Conservation (phyloP, 2,329 filamentous ascomycete genomes). For the Teratosphaeria pseudoeucalypti region DNA sequence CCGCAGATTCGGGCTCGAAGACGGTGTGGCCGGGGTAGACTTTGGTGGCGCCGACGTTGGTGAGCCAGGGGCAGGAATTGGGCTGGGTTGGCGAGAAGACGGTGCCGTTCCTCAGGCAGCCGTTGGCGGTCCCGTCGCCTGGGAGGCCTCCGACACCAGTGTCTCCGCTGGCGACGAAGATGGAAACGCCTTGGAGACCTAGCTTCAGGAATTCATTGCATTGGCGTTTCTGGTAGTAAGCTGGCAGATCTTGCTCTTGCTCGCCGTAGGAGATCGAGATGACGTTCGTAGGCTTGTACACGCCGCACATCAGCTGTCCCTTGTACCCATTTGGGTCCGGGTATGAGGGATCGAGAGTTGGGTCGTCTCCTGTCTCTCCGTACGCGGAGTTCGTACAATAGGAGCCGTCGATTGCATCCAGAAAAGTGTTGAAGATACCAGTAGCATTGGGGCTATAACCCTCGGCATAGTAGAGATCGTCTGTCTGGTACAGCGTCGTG, state of each 20-base stretch:
- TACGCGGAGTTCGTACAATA: conserved; percentile 30
- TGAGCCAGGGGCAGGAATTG: conserved; percentile 19
- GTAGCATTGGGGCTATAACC: conserved; percentile 25
- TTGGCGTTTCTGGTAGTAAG: conserved; percentile 42
- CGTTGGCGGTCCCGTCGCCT: conserved; percentile 18
- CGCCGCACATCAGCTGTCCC: conserved; percentile 35
- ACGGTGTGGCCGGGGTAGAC: conserved; percentile 18
- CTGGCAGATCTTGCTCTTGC: conserved; percentile 43
- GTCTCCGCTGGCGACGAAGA: conserved; percentile 41
- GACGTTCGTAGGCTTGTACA: conserved; percentile 46
- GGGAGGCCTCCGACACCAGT: conserved; percentile 27
- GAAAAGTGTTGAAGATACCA: conserved; percentile 36
- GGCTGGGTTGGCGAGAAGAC: conserved; percentile 19
- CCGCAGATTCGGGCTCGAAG: conserved; percentile 9
- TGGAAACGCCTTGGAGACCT: conserved; percentile 39
- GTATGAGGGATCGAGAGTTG: conserved; percentile 39
- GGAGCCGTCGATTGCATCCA: conserved; percentile 14
- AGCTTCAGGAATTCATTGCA: conserved; percentile 39
- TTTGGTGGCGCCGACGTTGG: conserved; percentile 18
- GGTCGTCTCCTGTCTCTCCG: conserved; percentile 34
- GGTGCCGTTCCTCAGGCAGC: conserved; percentile 14
- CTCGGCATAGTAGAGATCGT: conserved; percentile 24
- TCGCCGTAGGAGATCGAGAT: conserved; percentile 52
- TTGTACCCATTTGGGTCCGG: conserved; percentile 38
- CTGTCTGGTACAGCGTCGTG: conserved; percentile 40